Base-by-base conservation (phyloP, 2,329 filamentous ascomycete species). In the Diaporthe vaccinii region DNA sequence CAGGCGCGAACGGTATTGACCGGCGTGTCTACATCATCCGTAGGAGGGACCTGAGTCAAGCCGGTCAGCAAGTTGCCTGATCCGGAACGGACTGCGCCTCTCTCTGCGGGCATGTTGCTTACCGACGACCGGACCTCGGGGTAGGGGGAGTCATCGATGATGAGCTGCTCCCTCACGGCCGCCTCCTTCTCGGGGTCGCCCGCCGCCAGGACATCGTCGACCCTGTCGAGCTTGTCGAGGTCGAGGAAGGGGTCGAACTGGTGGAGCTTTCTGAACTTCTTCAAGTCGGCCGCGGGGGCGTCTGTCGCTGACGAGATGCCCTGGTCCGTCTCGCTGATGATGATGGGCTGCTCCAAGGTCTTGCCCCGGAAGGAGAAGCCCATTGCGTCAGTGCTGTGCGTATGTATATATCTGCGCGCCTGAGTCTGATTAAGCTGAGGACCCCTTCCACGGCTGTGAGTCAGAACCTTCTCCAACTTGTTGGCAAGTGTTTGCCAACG, bases 101-200 rank as follows among this genome's bases (percentile, higher is more conserved):
- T n/a, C n/a, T n/a, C n/a, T n/a, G n/a, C n/a, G n/a, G n/a, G n/a
- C n/a, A n/a, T n/a, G n/a, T n/a, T n/a, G 46, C 28, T 58, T 61
- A 83, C 82, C 12, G 81, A 81, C 31, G 82, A 81, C 39, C 82
- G 80, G 49, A 81, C 80, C 39, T 76, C 75, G 8, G 75, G 41
- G 57, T 76, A 77, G 3, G 75, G 75, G 3, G 71, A 73, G 46
- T 73, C 59, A 25, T 73, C 71, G 22, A 55, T 39, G 12, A 72
- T 57, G 71, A 73, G 58, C 71, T 67, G 44, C 44, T 62, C 71
- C 36, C 41, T 46, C 28, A 73, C 58, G 34, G 46, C 58, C 20
- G 49, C 58, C 34, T 73, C 59, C 59, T 62, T 65, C 57, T 73
- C 71, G 3, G 58, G 14, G 25, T 65, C 59, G 22, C 71, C 71